phyloP scores from a whole-genome alignment of 2,329 filamentous ascomycete species.

The Fusarium decemcellulare region DNA sequence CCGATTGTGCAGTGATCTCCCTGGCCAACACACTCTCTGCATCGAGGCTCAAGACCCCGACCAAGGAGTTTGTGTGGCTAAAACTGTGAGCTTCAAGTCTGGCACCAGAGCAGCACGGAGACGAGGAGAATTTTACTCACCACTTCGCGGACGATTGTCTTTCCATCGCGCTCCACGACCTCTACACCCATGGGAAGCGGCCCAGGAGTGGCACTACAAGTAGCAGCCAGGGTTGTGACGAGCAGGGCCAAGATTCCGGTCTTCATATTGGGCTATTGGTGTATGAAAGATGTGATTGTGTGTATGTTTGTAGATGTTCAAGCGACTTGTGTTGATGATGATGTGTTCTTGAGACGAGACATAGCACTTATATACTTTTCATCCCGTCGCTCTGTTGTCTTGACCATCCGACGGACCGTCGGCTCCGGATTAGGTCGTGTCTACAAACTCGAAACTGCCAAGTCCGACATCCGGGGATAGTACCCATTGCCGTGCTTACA shows the following conservation, averaged over 20 bases:
- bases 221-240: conserved; percentile 5
- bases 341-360: not conserved
- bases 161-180: conserved; percentile 18
- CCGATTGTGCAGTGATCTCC: conserved; percentile 24
- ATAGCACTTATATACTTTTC: not conserved
- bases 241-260: conserved; percentile 3
- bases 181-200: conserved; percentile 29
- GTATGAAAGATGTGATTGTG: not conserved
- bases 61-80: conserved; percentile 23
- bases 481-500: not conserved
- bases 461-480: not conserved
- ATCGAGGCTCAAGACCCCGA: conserved; percentile 21
- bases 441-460: not conserved
- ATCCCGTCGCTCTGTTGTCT: not conserved
- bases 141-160: conserved; percentile 25
- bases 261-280: not conserved
- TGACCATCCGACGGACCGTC: not conserved
- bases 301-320: not conserved
- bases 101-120: not conserved
- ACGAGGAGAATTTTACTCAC: conserved; percentile 8
- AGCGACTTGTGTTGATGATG: not conserved
- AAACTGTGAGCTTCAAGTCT: not conserved
- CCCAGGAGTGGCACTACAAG: conserved; percentile 9
- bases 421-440: not conserved
- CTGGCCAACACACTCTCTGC: conserved; percentile 28